phyloP scores from a whole-genome alignment of 2,329 filamentous ascomycete species.

The Colletotrichum liaoningense region DNA sequence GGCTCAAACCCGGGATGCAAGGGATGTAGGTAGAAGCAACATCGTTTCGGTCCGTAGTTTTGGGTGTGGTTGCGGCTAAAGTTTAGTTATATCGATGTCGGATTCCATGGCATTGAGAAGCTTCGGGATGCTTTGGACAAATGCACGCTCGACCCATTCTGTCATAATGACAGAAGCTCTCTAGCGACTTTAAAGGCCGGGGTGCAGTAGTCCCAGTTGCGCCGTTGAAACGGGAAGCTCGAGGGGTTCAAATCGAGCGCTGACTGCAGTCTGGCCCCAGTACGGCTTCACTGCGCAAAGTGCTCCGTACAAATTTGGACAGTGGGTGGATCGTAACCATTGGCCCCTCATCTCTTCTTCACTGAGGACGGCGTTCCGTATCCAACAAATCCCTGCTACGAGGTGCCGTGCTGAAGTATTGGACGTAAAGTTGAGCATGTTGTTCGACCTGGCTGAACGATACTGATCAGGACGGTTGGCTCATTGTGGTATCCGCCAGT shows the following conservation, averaged over 20 bases:
- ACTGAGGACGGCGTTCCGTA: no score
- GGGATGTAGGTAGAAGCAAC: neutral
- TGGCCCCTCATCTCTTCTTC: neutral
- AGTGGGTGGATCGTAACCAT: neutral
- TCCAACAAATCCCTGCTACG: neutral
- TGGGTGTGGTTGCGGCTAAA: conserved; percentile 24
- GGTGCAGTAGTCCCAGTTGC: conserved; percentile 18
- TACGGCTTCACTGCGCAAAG: neutral
- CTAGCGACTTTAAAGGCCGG: neutral
- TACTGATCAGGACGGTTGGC: neutral
- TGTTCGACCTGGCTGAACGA: neutral
- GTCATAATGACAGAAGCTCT: conserved; percentile 20
- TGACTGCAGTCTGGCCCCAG: neutral
- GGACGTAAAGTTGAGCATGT: neutral
- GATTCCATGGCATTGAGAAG: conserved; percentile 16
- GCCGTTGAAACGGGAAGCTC: conserved; percentile 22
- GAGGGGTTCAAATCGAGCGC: conserved; percentile 13
- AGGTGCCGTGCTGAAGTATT: neutral
- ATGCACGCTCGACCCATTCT: conserved; percentile 5
- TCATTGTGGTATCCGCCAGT: neutral
- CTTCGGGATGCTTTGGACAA: neutral
- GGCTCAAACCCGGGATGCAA: conserved; percentile 6
- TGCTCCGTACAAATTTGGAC: neutral
- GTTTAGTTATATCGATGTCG: conserved; percentile 9
- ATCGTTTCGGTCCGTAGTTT: conserved; percentile 25